phyloP scores from a whole-genome alignment of 2,329 filamentous ascomycete species.

The Thelonectria blattea region DNA sequence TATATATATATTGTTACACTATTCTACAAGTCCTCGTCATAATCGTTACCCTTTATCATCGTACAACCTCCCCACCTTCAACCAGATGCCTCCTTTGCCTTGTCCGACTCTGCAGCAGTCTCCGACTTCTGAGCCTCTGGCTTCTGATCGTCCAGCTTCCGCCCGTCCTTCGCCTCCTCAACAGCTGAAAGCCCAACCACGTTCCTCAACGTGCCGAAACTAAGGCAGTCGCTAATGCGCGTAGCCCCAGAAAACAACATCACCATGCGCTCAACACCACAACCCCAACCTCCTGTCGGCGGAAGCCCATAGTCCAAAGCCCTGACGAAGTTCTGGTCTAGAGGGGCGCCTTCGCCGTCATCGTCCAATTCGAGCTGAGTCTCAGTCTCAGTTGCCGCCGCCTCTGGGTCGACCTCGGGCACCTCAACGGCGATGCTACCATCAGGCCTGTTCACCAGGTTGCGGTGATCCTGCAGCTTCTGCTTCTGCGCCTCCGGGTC shows the following conservation, averaged over 20 bases:
- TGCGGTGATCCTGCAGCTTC: conserved; percentile 72
- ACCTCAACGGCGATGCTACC: conserved; percentile 42
- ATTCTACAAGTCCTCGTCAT: conserved; percentile 36
- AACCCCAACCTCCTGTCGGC: conserved; percentile 97
- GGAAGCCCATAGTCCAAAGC: conserved; percentile 88
- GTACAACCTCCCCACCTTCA: conserved; percentile 3
- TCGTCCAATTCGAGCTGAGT: conserved; percentile 43
- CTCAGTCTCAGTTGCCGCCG: conserved; percentile 44
- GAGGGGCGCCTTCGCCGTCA: conserved; percentile 53
- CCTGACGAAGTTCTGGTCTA: conserved; percentile 82
- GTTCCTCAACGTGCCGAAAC: conserved; percentile 84
- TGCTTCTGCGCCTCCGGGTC: conserved; percentile 82
- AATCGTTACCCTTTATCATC: conserved; percentile 17
- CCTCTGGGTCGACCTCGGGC: conserved; percentile 33
- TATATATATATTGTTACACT: conserved; percentile 27
- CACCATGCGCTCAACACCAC: conserved; percentile 85
- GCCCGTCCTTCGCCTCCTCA: conserved; percentile 36
- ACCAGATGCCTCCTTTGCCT: conserved; percentile 17
- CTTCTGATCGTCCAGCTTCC: no score
- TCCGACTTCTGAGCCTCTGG: conserved; percentile 22
- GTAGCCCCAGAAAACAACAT: conserved; percentile 86
- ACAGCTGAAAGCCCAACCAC: conserved; percentile 60
- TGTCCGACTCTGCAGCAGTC: neutral
- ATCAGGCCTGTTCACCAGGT: conserved; percentile 44
- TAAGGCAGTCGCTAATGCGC: conserved; percentile 84